Base-by-base conservation (phyloP, 106 monocot species). In the Gastrodia elata region DNA sequence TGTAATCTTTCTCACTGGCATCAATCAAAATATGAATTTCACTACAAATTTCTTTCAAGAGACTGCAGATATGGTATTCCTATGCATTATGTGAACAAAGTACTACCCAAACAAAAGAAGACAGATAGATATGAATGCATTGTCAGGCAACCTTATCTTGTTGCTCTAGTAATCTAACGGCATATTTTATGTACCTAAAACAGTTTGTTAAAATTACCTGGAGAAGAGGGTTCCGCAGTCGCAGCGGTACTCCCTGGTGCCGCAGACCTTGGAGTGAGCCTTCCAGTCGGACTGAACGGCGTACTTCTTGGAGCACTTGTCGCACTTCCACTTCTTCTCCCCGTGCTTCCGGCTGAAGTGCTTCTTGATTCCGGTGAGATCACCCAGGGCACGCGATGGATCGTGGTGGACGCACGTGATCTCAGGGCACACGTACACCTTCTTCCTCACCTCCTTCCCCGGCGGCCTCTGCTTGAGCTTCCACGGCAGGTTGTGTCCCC, bases 271-370 rank as follows among this genome's bases (percentile, higher is more conserved):
- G 64, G 82, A 80, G 65, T 88, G 88, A 5, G 88, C 88, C 59
- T 82, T 88, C 82, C 88, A 88, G 40, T 88, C 88, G 10, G 84
- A 88, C 25, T 85, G 88, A 42, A 88, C 88, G 8, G 88, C 88
- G 65, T 88, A 88, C 52, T 84, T 88, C 88, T 87, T 87, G 24
- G 87, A 82, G 79, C 87, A 87, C 71, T 87, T 87, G 34, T 87
- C 87, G 38, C 87, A 88, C 74, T 82, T 88, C 84, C 82, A 88
- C 70, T 88, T 88, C 84, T 88, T 88, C 88, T 88, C 88, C 20
- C 88, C 88, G 24, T 88, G 88, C 72, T 88, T 88, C 56, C 88
- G 74, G 74, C 79, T 82, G 82, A 85, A 88, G 77, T 88, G 88
- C 68, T 88, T 88, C 79, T 88, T 88, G 72, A 88, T 84, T 0